These are phyloP conservation scores for Saitoella complicata DNA, from an alignment of 805 yeast species.

Conservation along the genomic window DNA sequence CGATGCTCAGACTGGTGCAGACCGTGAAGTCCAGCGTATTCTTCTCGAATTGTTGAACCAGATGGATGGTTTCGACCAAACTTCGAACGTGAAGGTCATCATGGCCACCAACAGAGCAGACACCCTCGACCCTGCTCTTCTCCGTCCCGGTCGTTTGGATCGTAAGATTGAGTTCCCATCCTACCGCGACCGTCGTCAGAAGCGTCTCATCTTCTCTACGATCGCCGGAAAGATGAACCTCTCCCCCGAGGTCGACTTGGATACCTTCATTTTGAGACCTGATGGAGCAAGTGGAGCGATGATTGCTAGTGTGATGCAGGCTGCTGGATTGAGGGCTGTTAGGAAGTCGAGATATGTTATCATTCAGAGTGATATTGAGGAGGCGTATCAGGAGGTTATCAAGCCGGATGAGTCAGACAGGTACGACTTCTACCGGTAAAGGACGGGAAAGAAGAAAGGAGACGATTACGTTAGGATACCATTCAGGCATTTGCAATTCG, in stretches of 20 bases:
- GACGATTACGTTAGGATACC: no score
- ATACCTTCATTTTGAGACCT: constrained; percentile 83
- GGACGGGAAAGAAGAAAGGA: no score
- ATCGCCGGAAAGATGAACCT: constrained; percentile 94
- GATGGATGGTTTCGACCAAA: constrained; percentile 98
- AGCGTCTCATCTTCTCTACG: constrained; percentile 89
- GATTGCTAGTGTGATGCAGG: constrained; percentile 99
- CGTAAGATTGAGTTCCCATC: constrained; percentile 96
- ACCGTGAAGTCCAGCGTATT: constrained; percentile 97
- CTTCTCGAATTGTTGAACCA: constrained; percentile 88
- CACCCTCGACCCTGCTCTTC: constrained; percentile 92
- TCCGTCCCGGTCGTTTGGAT: constrained; percentile 97
- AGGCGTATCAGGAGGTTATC: constrained; percentile 93
- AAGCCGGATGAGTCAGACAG: constrained; percentile 95
- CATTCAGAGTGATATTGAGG: constrained; percentile 89
- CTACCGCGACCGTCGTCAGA: constrained; percentile 90
- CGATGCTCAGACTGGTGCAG: constrained; percentile 99
- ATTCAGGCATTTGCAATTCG: no score
- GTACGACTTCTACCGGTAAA: constrained; percentile 85
- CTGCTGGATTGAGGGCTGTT: constrained; percentile 96
- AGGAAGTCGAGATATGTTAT: constrained; percentile 96
- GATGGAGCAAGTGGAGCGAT: constrained; percentile 93
- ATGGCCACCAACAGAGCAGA: constrained; percentile 99
- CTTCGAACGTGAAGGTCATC: constrained; percentile 79
- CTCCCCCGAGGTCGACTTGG: constrained; percentile 95